These are phyloP conservation scores for Boletus barrowsii DNA, from an alignment of 768 basidiomycete genomes.

Conservation along the genomic window DNA sequence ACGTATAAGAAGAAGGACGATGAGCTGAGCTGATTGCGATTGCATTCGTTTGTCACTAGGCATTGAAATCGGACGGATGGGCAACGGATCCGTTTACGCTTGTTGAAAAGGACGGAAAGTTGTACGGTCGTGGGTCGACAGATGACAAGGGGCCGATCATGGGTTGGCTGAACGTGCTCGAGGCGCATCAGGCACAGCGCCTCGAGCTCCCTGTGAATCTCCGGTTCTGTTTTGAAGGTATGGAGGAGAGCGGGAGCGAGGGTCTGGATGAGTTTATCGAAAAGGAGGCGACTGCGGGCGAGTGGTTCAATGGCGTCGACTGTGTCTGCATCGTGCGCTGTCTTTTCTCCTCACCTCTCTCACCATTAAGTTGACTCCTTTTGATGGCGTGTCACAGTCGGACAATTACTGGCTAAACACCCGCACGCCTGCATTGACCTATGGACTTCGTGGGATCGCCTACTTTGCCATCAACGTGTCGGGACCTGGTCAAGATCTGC, in stretches of 20 bases:
- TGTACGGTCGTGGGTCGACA: slow-evolving; percentile 87
- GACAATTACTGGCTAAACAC: slow-evolving; percentile 95
- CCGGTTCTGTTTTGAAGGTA: slow-evolving; percentile 91
- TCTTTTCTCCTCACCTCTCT: neutral
- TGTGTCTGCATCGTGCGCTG: slow-evolving; percentile 84
- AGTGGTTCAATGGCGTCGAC: slow-evolving; percentile 85
- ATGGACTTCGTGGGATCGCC: slow-evolving; percentile 82
- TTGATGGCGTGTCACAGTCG: slow-evolving; percentile 41
- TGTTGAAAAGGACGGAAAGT: slow-evolving; percentile 48
- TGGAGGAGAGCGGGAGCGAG: slow-evolving; percentile 94
- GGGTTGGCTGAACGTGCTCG: slow-evolving; percentile 87
- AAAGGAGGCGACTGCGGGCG: slow-evolving; percentile 64
- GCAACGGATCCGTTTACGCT: slow-evolving; percentile 81
- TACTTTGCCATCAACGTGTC: slow-evolving; percentile 83
- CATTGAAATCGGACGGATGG: slow-evolving; percentile 74
- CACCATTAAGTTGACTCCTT: neutral
- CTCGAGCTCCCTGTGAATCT: slow-evolving; percentile 85
- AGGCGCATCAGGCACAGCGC: slow-evolving; percentile 69
- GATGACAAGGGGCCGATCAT: slow-evolving; percentile 91
- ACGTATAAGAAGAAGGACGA: neutral
- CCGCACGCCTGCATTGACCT: slow-evolving; percentile 77
- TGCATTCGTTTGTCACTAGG: slow-evolving; percentile 16
- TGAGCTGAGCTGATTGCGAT: no score
- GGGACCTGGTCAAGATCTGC: slow-evolving; percentile 84
- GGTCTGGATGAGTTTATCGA: slow-evolving; percentile 86